These are phyloP conservation scores for Poa annua DNA, from an alignment of 176 grass and related monocot genomes.

Conservation along the genomic window DNA sequence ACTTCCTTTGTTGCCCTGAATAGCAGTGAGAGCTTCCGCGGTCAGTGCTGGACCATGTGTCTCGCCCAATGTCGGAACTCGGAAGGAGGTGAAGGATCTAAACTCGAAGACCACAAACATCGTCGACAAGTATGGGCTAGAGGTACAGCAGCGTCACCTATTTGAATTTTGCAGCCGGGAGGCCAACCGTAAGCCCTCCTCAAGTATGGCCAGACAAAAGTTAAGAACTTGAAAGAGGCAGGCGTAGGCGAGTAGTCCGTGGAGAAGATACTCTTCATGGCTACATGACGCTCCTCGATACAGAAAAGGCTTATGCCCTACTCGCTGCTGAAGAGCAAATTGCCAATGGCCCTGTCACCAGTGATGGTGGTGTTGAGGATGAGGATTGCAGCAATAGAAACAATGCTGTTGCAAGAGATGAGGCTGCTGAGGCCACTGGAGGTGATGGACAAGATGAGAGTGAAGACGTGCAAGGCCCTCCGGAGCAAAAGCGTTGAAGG, in stretches of 20 bases:
- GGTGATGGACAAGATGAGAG: not conserved
- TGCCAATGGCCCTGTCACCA: not conserved
- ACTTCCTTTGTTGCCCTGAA: constrained; percentile 16
- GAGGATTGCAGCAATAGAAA: not conserved
- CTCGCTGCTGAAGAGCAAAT: constrained; percentile 11
- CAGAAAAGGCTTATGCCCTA: constrained; percentile 14
- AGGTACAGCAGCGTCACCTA: constrained; percentile 3
- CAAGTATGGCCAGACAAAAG: constrained; percentile 28
- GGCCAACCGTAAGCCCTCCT: constrained; percentile 10
- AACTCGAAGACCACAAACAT: not conserved
- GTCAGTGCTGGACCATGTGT: constrained; percentile 12
- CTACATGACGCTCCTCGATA: constrained; percentile 13
- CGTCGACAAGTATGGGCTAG: constrained; percentile 18
- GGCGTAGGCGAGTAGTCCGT: not conserved
- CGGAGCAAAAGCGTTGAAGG: constrained; percentile 6
- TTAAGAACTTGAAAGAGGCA: not conserved
- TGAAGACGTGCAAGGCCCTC: not conserved
- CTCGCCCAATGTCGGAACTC: constrained; percentile 12
- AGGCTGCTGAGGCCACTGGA: constrained; percentile 12
- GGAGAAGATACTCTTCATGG: constrained; percentile 29
- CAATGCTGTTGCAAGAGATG: not conserved
- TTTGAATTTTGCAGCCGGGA: constrained; percentile 28
- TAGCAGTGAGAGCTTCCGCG: not conserved
- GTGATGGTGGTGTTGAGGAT: not conserved
- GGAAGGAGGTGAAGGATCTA: constrained; percentile 26